Evolutionary conservation across 108 stramenopile species (phyloP), one percentile per base, ranked within the genome.

Genomic region (Cyclostephanos invisitatus): DNA sequence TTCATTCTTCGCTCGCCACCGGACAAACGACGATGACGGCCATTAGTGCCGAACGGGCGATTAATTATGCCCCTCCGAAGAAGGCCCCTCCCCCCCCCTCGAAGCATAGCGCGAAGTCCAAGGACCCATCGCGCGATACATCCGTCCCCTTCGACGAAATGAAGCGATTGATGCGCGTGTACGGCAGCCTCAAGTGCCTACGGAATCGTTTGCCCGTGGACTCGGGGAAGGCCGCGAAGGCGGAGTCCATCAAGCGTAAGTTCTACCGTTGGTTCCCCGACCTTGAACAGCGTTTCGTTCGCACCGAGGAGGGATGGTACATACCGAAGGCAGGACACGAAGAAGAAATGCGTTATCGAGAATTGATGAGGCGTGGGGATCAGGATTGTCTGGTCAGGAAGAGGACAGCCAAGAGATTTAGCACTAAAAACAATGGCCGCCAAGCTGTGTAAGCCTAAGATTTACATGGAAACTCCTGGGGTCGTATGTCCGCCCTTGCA

Each of bases 211-310:
- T 65, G 11, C 44, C 48, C n/a, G 63, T 42, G 42, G 48, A 67
- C 22, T 59, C 77, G 12, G 78, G 57, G 4, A 61, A 55, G 50
- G 40, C 64, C n/a, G 55, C 67, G 67, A 79, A 79, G 67, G 55
- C 55, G 12, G 67, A 72, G 10, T 77, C 77, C 37, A 57, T 79
- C 25, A 53, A 62, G 32, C 78, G 78, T 0, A 79, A 79, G 50
- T 79, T 79, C 51, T 79, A 79, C 40, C 58, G 78, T 37, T 79
- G 78, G 78, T 79, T 79, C 55, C 78, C 78, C n/a, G 78, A 79
- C 42, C 67, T 79, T 6, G 78, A 79, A 7, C 67, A 70, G 29
- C 54, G 76, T 29, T 77, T 79, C 56, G 67, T 65, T 12, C 62
- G 63, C 40, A 53, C 58, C 15, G 28, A 50, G 27, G 73, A 74